phyloP scores from a whole-genome alignment of 2,329 filamentous ascomycete genomes.

The Paramyrothecium sp. region DNA sequence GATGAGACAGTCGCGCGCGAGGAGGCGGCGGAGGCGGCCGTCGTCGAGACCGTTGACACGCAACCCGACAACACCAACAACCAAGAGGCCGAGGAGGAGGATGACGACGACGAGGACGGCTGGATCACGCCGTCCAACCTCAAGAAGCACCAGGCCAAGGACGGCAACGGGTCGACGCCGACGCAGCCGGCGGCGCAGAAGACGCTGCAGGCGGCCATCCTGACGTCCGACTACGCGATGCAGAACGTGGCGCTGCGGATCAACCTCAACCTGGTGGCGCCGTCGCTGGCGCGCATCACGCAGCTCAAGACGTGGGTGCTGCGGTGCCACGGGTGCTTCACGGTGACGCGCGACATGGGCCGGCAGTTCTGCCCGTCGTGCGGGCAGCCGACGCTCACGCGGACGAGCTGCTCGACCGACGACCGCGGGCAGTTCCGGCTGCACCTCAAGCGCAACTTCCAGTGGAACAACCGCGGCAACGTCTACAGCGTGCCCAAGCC shows the following conservation, averaged over 20 bases:
- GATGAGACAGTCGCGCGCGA: slow-evolving; percentile 7
- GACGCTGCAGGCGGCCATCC: slow-evolving; percentile 81
- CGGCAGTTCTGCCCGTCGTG: slow-evolving; percentile 93
- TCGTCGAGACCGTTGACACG: no score
- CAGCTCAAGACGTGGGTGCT: slow-evolving; percentile 86
- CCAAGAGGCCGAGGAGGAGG: slow-evolving; percentile 37
- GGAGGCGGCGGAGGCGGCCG: slow-evolving; percentile 5
- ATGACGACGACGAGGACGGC: slow-evolving; percentile 60
- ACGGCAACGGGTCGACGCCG: slow-evolving; percentile 46
- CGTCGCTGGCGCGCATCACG: slow-evolving; percentile 75
- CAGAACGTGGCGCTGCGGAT: slow-evolving; percentile 95
- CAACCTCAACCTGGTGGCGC: slow-evolving; percentile 85
- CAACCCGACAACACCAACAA: no score
- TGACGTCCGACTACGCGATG: slow-evolving; percentile 96
- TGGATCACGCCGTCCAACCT: slow-evolving; percentile 97
- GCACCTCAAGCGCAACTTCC: slow-evolving; percentile 91
- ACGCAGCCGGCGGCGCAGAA: slow-evolving; percentile 50
- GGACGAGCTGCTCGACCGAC: slow-evolving; percentile 83
- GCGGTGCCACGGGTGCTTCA: slow-evolving; percentile 92
- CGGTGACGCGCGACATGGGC: slow-evolving; percentile 75
- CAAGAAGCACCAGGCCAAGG: slow-evolving; percentile 75
- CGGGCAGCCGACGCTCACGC: slow-evolving; percentile 81
- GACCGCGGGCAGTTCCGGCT: slow-evolving; percentile 77
- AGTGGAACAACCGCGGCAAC: slow-evolving; percentile 93
- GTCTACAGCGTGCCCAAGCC: slow-evolving; percentile 93